A percentile compares a stretch with the other conserved stretches of the same genome.
phyloP scores from a whole-genome alignment of 2,329 filamentous ascomycete genomes.

The Fusarium sp. region DNA sequence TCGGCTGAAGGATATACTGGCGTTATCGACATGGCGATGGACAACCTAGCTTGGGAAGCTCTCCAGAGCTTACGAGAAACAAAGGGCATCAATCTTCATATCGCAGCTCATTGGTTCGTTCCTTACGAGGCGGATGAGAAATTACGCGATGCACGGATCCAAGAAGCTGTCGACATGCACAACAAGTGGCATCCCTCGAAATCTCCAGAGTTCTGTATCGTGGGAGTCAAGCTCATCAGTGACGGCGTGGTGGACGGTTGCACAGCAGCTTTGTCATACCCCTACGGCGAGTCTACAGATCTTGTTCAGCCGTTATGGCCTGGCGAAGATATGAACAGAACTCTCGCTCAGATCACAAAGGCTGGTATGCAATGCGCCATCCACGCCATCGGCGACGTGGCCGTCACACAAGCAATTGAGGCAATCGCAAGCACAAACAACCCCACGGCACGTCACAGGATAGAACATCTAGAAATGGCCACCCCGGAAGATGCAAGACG shows the following conservation, averaged over 20 bases:
- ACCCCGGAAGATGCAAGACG: slow-evolving; percentile 66
- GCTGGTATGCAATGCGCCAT: slow-evolving; percentile 71
- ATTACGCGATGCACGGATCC: slow-evolving; percentile 57
- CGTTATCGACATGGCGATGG: slow-evolving; percentile 68
- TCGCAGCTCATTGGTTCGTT: slow-evolving; percentile 62
- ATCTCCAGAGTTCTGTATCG: slow-evolving; percentile 56
- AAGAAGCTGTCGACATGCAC: slow-evolving; percentile 59
- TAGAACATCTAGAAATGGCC: slow-evolving; percentile 75
- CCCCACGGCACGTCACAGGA: slow-evolving; percentile 67
- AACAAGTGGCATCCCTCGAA: slow-evolving; percentile 44
- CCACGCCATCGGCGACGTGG: slow-evolving; percentile 74
- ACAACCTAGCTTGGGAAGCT: slow-evolving; percentile 60
- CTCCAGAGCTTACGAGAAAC: slow-evolving; percentile 55
- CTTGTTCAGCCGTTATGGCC: slow-evolving; percentile 66
- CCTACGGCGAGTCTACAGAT: slow-evolving; percentile 65
- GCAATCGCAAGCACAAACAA: slow-evolving; percentile 61
- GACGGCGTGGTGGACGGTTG: slow-evolving; percentile 76
- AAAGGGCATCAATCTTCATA: slow-evolving; percentile 54
- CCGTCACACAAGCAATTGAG: slow-evolving; percentile 69
- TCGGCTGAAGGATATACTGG: slow-evolving; percentile 62
- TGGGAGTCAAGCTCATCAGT: slow-evolving; percentile 74
- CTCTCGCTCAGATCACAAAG: slow-evolving; percentile 66
- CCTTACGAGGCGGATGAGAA: slow-evolving; percentile 54
- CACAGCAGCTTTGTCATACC: slow-evolving; percentile 71
- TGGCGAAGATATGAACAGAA: slow-evolving; percentile 62